A percentile compares a stretch with the other conserved stretches of the same genome.
Evolutionary conservation across 495 filamentous ascomycete genomes (phyloP).

Genomic region (Hyaloscypha finlandica): DNA sequence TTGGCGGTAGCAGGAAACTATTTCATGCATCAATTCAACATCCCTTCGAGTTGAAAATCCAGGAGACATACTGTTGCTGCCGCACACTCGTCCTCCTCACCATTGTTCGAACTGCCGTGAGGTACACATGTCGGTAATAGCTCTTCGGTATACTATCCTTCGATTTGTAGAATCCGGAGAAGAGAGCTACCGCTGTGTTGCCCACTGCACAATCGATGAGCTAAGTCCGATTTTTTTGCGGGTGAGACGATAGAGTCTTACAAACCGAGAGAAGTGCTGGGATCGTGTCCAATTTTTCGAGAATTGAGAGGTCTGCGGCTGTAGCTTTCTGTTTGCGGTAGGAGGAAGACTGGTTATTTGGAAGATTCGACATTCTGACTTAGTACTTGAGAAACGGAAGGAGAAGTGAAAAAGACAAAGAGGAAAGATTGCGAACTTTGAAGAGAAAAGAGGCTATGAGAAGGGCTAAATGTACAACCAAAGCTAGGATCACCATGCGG

Average conservation of each 20-base stretch:
- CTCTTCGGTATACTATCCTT: conserved; percentile 14
- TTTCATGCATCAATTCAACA: not conserved
- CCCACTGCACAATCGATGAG: conserved; percentile 7
- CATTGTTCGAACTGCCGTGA: conserved; percentile 18
- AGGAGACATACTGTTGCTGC: conserved; percentile 28
- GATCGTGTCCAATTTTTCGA: conserved; percentile 26
- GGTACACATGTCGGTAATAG: conserved; percentile 23
- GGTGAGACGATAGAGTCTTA: not conserved
- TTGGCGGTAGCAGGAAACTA: conserved; percentile 37
- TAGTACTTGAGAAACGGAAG: not conserved
- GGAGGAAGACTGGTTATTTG: conserved; percentile 25
- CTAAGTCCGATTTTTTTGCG: not conserved
- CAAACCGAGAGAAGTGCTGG: conserved; percentile 10
- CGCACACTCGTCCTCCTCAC: conserved; percentile 10
- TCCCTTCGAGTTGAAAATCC: too few relatives aligned
- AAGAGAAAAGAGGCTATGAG: not conserved
- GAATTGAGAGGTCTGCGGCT: conserved; percentile 3
- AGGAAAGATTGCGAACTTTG: not conserved
- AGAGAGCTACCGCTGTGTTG: conserved; percentile 17
- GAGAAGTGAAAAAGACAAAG: not conserved
- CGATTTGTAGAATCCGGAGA: conserved; percentile 11
- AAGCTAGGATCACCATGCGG: not conserved
- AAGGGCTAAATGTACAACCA: not conserved
- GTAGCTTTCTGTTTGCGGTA: conserved; percentile 27
- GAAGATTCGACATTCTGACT: not conserved